These are phyloP conservation scores for Alternaria sp. DNA, from an alignment of 2,329 filamentous ascomycete genomes.

Conservation along the genomic window DNA sequence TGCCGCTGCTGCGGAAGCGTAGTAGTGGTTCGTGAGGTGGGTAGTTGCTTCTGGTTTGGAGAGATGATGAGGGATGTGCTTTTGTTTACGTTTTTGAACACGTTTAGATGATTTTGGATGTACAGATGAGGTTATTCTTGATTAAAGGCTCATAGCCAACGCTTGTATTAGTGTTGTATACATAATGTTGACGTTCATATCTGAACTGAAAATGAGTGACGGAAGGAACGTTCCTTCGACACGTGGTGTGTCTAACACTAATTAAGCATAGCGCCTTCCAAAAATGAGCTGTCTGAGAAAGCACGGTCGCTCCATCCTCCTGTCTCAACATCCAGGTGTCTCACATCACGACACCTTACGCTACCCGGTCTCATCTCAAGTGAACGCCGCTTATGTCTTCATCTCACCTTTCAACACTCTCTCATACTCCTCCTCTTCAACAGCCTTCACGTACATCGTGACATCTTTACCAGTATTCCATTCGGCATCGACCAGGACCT, in stretches of 20 bases:
- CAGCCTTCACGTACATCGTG: background rate
- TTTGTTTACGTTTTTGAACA: background rate
- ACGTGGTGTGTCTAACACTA: background rate
- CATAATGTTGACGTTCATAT: background rate
- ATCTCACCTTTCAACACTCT: background rate
- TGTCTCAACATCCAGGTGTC: background rate
- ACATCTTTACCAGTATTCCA: background rate
- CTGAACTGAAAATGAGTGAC: background rate
- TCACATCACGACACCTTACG: background rate
- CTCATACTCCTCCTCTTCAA: background rate
- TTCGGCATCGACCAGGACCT: background rate
- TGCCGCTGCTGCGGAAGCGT: background rate
- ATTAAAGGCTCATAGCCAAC: background rate
- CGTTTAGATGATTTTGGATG: background rate
- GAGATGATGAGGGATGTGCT: background rate
- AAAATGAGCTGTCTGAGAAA: background rate
- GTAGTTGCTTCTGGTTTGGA: background rate
- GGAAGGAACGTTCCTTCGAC: background rate
- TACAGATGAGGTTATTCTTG: background rate
- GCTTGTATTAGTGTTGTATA: background rate
- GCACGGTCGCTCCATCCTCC: background rate
- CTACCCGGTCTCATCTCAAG: background rate
- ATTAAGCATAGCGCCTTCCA: background rate
- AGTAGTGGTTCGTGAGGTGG: background rate
- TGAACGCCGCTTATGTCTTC: background rate